Base-by-base conservation (phyloP, 257 asterid species). In the Forsythia suspensa region DNA sequence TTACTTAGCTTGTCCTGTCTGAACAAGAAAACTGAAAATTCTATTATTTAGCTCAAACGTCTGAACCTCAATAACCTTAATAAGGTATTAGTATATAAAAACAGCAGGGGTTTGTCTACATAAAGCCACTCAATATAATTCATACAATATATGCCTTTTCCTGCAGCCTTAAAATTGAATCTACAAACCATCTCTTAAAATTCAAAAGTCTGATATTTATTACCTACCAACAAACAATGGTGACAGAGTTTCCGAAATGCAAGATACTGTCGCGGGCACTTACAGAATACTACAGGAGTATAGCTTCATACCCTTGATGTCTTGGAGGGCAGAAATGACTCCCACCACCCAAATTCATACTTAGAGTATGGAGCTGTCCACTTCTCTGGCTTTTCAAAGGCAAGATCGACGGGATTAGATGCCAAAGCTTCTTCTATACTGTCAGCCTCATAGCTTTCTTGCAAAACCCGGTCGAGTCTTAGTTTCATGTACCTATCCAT, bases 321-420 rank as follows among this genome's bases (percentile, higher is more conserved):
- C 42, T 78, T 85, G 59, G 92, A 82, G 70, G 87, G 96, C 51
- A 94, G 91, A 87, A 89, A 94, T 20, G 89, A 81, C 81, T 90
- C 97, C 98, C 98, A 92, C 97, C 98, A 94, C 34, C 97, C 98
- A 4, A 8, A 90, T 75, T 92, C 89, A 16, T 92, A 94, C 87
- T 92, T 94, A 20, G 97, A 85, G 82, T 92, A 94, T 66, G 97
- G 98, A 70, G 98, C 98, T 0, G 90, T 87, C 98, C 98, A 94
- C 42, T 87, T 92, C 24, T 89, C 90, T 0, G 96, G 97, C 87
- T 90, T 91, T 39, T 86, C 94, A 82, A 92, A 94, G 88, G 89
- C 84, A 6, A 94, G 75, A 76, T 82, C 72, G 9, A 81, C 89
- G 16, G 96, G 92, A 81, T 82, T 82, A 16, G 92, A 92, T 79